A percentile compares a stretch with the other conserved stretches of the same genome.
phyloP scores from a whole-genome alignment of 140 eudicot genomes.

The Ambrosia hybrid region DNA sequence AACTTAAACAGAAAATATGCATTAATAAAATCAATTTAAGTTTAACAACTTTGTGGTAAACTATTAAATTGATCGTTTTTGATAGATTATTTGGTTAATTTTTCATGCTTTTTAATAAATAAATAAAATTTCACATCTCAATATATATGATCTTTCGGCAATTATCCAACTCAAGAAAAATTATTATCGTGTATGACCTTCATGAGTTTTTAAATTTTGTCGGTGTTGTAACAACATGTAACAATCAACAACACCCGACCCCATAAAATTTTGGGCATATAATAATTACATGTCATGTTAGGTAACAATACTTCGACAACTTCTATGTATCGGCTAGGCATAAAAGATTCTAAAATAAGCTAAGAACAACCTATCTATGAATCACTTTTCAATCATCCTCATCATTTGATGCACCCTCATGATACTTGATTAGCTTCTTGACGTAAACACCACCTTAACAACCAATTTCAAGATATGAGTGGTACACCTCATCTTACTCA shows the following conservation, averaged over 20 bases:
- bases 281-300: neutral
- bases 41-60: too few species aligned
- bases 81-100: neutral
- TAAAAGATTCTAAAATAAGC: neutral
- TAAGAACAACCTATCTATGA: neutral
- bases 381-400: neutral
- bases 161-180: neutral
- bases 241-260: neutral
- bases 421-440: neutral
- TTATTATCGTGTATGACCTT: neutral
- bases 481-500: neutral
- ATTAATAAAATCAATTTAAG: neutral
- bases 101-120: neutral
- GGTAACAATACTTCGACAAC: neutral
- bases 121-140: too few species aligned
- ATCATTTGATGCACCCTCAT: conserved; percentile 3
- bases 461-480: neutral
- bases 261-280: neutral
- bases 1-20: neutral
- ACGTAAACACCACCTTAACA: neutral
- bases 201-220: neutral
- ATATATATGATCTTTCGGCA: neutral
- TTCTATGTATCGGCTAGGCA: neutral
- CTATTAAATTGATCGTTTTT: too few species aligned
- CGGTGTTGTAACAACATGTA: neutral